Evolutionary conservation across 2,329 filamentous ascomycete genomes (phyloP).

Genomic region (Cytospora schulzeri): DNA sequence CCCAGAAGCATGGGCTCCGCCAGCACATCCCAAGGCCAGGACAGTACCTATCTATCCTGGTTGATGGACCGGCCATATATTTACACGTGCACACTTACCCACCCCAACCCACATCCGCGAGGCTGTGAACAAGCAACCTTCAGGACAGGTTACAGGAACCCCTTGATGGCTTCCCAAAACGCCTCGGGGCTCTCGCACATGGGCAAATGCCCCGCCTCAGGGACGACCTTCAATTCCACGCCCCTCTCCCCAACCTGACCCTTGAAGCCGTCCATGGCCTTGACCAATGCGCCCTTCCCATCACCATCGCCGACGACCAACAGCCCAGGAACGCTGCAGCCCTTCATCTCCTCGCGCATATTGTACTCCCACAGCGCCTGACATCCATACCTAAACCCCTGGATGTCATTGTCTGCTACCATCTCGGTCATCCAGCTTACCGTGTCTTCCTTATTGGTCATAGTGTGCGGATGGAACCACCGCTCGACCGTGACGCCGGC

Average conservation of each 20-base stretch:
- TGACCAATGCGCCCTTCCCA: conserved; percentile 69
- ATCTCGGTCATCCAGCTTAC: conserved; percentile 66
- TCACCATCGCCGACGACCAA: conserved; percentile 75
- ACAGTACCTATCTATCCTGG: too few species aligned
- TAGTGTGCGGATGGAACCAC: conserved; percentile 71
- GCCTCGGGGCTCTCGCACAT: conserved; percentile 76
- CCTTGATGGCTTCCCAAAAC: conserved; percentile 65
- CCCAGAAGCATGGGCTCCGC: too few species aligned
- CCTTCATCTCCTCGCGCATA: conserved; percentile 57
- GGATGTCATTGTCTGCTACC: conserved; percentile 68
- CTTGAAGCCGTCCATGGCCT: conserved; percentile 78
- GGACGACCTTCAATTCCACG: conserved; percentile 64
- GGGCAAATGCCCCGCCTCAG: conserved; percentile 76
- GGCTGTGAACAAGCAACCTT: not conserved
- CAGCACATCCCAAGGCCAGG: too few species aligned
- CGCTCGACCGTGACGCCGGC: conserved; percentile 71
- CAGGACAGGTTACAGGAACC: conserved; percentile 51
- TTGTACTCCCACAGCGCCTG: conserved; percentile 74
- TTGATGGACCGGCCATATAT: too few species aligned
- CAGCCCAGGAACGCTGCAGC: conserved; percentile 59
- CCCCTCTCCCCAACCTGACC: conserved; percentile 55
- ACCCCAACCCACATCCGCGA: too few species aligned
- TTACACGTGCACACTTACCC: too few species aligned
- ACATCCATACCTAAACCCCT: conserved; percentile 69
- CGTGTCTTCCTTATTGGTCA: conserved; percentile 46